These are phyloP conservation scores for Laguncularia racemosa DNA, from an alignment of 345 rosid genomes.

Conservation along the genomic window DNA sequence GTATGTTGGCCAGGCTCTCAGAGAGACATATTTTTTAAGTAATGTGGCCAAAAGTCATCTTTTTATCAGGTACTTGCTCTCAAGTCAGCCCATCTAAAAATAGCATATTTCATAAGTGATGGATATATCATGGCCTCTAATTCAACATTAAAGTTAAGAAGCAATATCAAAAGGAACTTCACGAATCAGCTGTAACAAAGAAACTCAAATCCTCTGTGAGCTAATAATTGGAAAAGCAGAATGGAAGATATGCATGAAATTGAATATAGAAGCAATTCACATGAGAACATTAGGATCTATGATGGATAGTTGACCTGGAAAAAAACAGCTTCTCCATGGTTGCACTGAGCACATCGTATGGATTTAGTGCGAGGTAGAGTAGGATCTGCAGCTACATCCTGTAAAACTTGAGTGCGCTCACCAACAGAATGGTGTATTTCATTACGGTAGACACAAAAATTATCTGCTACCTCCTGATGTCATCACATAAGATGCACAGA, in stretches of 20 bases:
- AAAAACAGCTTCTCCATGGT: conserved; percentile 40
- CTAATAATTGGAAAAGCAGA: not conserved
- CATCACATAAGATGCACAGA: not conserved
- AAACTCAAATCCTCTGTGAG: no score
- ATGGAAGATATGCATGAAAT: not conserved
- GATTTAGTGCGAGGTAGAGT: conserved; percentile 49
- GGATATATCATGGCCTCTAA: not conserved
- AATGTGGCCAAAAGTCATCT: no score
- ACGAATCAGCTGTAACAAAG: no score
- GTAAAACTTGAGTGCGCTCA: conserved; percentile 41
- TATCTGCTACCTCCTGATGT: conserved; percentile 43
- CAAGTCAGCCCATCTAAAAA: no score
- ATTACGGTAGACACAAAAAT: conserved; percentile 36
- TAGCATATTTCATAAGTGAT: no score
- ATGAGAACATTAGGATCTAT: not conserved
- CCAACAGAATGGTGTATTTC: conserved; percentile 42
- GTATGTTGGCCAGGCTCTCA: no score
- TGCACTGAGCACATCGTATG: conserved; percentile 26
- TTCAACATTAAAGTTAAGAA: not conserved
- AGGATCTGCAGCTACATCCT: conserved; percentile 51
- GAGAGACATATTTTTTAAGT: no score
- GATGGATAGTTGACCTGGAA: conserved; percentile 26
- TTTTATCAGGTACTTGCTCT: no score
- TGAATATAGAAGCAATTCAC: not conserved
- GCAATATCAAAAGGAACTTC: no score